Conservation (phyloP, 2,329 filamentous ascomycete species). For the Fusarium sp. region DNA sequence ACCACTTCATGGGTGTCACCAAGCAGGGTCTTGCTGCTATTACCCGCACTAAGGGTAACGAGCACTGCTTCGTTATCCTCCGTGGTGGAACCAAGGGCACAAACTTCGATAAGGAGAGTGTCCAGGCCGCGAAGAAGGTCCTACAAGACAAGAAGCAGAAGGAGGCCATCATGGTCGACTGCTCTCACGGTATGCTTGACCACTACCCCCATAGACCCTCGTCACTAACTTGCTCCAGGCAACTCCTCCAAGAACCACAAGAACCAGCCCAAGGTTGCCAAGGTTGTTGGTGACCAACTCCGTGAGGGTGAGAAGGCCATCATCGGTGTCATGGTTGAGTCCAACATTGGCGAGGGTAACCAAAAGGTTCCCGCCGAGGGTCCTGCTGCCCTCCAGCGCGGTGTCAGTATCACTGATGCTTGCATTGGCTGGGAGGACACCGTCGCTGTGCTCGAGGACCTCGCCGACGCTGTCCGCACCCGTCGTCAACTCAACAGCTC, state of each 20-base stretch:
- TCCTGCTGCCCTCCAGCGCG: slow-evolving; percentile 82
- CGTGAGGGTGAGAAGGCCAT: slow-evolving; percentile 88
- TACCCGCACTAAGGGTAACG: slow-evolving; percentile 91
- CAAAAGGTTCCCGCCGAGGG: slow-evolving; percentile 91
- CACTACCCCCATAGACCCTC: slow-evolving; percentile 55
- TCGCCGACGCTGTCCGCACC: slow-evolving; percentile 85
- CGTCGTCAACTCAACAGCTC: slow-evolving; percentile 70
- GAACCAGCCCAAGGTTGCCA: slow-evolving; percentile 95
- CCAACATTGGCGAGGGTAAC: slow-evolving; percentile 92
- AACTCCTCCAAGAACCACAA: slow-evolving; percentile 98
- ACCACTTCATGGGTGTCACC: slow-evolving; percentile 98
- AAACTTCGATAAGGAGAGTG: slow-evolving; percentile 90
- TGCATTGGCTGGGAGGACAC: slow-evolving; percentile 96
- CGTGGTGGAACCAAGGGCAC: slow-evolving; percentile 91
- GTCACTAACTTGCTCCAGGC: slow-evolving; percentile 64
- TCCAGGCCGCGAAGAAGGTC: slow-evolving; percentile 82
- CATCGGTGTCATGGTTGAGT: slow-evolving; percentile 98
- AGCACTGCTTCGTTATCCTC: slow-evolving; percentile 97
- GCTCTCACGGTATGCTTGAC: slow-evolving; percentile 83
- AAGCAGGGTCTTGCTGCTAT: slow-evolving; percentile 98
- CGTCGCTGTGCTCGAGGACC: slow-evolving; percentile 82
- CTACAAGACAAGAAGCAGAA: slow-evolving; percentile 86
- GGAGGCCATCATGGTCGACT: slow-evolving; percentile 96
- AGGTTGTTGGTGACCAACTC: slow-evolving; percentile 85
- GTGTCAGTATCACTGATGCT: slow-evolving; percentile 94